These are phyloP conservation scores for Paragyromitra xinjiangensis DNA, from an alignment of 495 filamentous ascomycete species.

Conservation along the genomic window DNA sequence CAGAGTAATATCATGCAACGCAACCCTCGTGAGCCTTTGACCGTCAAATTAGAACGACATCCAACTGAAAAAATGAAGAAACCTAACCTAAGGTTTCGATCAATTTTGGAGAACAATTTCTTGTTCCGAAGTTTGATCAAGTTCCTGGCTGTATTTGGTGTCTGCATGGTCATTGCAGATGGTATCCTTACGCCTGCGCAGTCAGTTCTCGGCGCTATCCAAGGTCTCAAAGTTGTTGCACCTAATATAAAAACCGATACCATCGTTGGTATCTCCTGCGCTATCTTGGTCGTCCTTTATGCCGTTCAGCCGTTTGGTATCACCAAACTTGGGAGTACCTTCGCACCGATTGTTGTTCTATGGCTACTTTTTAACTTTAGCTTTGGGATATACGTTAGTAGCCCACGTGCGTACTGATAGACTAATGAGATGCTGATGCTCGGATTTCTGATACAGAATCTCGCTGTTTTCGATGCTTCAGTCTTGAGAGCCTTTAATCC, in stretches of 20 bases:
- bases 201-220: slow-evolving; percentile 74
- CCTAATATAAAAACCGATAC: slow-evolving; percentile 62
- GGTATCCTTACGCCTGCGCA: slow-evolving; percentile 75
- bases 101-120: slow-evolving; percentile 67
- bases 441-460: slow-evolving; percentile 59
- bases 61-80: slow-evolving; percentile 65
- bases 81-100: slow-evolving; percentile 65
- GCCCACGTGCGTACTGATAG: too few species aligned
- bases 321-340: slow-evolving; percentile 69
- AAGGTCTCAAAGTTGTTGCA: slow-evolving; percentile 68
- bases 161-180: slow-evolving; percentile 75
- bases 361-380: slow-evolving; percentile 74
- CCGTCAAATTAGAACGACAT: slow-evolving; percentile 68
- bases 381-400: slow-evolving; percentile 72
- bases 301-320: slow-evolving; percentile 75
- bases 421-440: not conserved
- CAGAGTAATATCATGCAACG: slow-evolving; percentile 67
- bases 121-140: slow-evolving; percentile 67
- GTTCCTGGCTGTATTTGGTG: slow-evolving; percentile 73
- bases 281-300: slow-evolving; percentile 74
- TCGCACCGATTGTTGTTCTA: slow-evolving; percentile 76
- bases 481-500: slow-evolving; percentile 77
- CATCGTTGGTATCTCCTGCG: slow-evolving; percentile 73
- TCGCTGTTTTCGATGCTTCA: slow-evolving; percentile 69
- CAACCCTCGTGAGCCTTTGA: slow-evolving; percentile 64